phyloP scores from a whole-genome alignment of 768 basidiomycete genomes.

The Suillus cothurnatus region DNA sequence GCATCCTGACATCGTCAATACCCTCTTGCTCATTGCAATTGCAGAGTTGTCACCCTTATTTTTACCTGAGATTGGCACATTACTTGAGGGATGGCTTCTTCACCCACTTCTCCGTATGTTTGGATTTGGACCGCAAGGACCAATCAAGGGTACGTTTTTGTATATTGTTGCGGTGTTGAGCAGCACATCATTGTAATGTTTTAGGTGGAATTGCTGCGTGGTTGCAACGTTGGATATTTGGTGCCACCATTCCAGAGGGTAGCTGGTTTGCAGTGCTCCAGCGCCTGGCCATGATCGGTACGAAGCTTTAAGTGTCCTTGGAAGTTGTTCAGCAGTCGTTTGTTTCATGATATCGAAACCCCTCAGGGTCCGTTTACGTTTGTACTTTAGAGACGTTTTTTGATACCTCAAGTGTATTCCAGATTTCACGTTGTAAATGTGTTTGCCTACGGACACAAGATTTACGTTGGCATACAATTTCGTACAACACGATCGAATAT shows the following conservation, averaged over 20 bases:
- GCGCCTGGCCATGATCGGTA: neutral
- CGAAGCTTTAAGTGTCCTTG: neutral
- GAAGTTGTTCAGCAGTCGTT: neutral
- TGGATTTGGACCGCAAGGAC: conserved; percentile 38
- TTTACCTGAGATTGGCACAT: conserved; percentile 1
- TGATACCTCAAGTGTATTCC: neutral
- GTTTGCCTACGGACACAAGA: neutral
- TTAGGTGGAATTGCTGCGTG: conserved; percentile 1
- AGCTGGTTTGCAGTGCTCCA: neutral
- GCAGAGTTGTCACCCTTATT: neutral
- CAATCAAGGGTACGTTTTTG: conserved; percentile 31
- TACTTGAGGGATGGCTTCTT: conserved; percentile 20
- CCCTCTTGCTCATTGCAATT: conserved; percentile 26
- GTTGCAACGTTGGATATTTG: neutral
- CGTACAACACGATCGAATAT: neutral
- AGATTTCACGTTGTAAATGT: neutral
- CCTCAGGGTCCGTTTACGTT: neutral
- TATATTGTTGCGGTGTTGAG: neutral
- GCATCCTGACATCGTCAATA: conserved; percentile 33
- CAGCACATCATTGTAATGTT: neutral
- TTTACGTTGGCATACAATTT: no score
- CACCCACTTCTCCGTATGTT: conserved; percentile 35
- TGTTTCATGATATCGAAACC: neutral
- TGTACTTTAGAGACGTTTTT: neutral
- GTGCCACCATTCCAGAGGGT: neutral